Percentiles rank a stretch among this genome's conserved stretches.
phyloP scores from a whole-genome alignment of 139 green algal species.

The Tetratostichococcus sp. region DNA sequence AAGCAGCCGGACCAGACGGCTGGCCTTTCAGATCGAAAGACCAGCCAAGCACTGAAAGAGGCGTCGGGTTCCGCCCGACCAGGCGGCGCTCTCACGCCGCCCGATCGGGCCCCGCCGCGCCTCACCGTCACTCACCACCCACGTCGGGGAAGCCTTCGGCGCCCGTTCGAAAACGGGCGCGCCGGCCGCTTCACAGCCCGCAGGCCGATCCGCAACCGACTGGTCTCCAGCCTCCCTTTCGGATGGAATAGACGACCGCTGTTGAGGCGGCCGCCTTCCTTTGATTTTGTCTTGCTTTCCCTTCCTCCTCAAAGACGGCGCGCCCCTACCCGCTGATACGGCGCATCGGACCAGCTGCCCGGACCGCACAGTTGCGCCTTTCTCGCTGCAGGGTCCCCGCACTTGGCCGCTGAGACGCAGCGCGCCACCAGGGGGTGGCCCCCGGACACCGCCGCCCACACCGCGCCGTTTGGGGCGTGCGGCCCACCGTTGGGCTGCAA shows the following conservation, averaged over 20 bases:
- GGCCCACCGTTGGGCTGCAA: too few relatives aligned
- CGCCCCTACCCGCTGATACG: too few relatives aligned
- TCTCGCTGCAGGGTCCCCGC: too few relatives aligned
- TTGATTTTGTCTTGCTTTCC: not conserved
- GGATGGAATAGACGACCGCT: not conserved
- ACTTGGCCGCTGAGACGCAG: too few relatives aligned
- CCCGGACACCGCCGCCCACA: too few relatives aligned
- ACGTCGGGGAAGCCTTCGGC: constrained; percentile 6
- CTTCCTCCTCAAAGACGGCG: not conserved
- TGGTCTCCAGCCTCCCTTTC: not conserved
- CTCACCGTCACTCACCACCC: constrained; percentile 26
- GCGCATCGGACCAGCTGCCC: too few relatives aligned
- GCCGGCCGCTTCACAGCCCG: not conserved
- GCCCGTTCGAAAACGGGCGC: not conserved
- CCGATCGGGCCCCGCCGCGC: constrained; percentile 6
- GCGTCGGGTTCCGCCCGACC: not conserved
- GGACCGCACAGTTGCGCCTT: too few relatives aligned
- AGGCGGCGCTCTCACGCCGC: not conserved
- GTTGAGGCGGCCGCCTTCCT: not conserved
- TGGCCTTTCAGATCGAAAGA: not conserved
- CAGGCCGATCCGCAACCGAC: not conserved
- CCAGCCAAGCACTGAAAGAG: constrained; percentile 4
- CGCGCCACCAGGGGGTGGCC: too few relatives aligned
- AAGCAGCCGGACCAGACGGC: not conserved
- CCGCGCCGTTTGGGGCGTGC: too few relatives aligned